Base-by-base conservation (phyloP, 306 rosid genomes). In the Erythrophleum fordii region DNA sequence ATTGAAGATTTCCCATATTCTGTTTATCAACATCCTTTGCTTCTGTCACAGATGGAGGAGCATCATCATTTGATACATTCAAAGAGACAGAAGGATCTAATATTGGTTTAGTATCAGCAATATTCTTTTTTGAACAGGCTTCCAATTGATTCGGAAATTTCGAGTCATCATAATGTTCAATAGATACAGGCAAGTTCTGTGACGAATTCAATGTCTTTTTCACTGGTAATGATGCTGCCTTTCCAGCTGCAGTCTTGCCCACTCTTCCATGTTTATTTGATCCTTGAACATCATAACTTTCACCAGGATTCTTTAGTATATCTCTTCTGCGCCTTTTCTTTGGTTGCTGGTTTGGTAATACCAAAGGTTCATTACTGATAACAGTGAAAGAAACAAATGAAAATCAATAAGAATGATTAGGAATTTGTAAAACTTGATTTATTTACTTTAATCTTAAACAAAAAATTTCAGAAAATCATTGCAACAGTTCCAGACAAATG, bases 241-340 rank as follows among this genome's bases (percentile, higher is more conserved):
- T 93, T 75, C 86, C 89, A 59, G 84, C 81, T 46, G 87, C 90
- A 75, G 86, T 82, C 91, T 85, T 95, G 65, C 92, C 87, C 66
- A 82, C 84, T 89, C 90, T 93, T 75, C 77, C 85, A 44, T 78
- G 93, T 79, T 92, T 92, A 80, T 77, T 89, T 84, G 93, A 76
- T 77, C 81, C 83, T 52, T 69, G 88, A 65, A 70, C 82, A 44
- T 86, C 92, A 69, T 85, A 85, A 75, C 81, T 90, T 72, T 85
- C 92, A 61, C 91, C 87, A 71, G 86, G 87, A 64, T 89, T 88
- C 89, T 91, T 93, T 70, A 73, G 82, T 69, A 83, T 62, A 83
- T 96, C 98, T 88, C 92, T 96, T 86, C 92, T 88, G 85, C 98
- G 91, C 81, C 98, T 93, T 88, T 93, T 93, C 91, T 93, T 93